Percentiles rank a stretch among this genome's conserved stretches.
Conservation (phyloP, 371 early-diverging fungal genomes). For the Saksenaea oblongispora region DNA sequence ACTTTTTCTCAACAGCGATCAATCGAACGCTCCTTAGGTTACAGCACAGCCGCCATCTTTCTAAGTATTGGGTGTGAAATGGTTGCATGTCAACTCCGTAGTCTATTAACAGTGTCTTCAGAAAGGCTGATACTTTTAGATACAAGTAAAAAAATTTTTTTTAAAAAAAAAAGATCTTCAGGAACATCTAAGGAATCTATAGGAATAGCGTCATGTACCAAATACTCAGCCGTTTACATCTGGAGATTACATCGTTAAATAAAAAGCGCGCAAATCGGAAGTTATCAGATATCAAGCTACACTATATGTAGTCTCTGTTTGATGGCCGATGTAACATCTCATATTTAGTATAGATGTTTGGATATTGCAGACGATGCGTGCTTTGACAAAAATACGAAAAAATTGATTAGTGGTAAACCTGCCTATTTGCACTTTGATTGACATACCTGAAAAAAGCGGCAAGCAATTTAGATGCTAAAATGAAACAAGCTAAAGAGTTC, state of each 20-base stretch:
- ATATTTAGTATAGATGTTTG: constrained; percentile 4
- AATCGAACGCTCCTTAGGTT: not conserved
- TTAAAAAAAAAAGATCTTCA: not conserved
- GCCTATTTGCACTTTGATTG: not conserved
- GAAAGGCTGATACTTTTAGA: not conserved
- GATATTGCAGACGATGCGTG: constrained; percentile 15
- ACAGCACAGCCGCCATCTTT: constrained; percentile 7
- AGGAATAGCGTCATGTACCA: constrained; percentile 14
- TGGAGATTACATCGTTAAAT: constrained; percentile 8
- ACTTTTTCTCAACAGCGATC: not conserved
- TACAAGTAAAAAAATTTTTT: not conserved
- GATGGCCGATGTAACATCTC: not conserved
- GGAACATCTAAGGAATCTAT: not conserved
- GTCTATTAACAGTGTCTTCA: not conserved
- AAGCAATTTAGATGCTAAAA: constrained; percentile 2
- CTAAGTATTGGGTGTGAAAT: not conserved
- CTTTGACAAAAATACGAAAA: constrained; percentile 8
- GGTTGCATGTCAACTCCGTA: not conserved
- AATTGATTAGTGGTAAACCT: constrained; percentile 10
- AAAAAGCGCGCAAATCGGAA: constrained; percentile 1
- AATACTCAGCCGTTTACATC: constrained; percentile 2
- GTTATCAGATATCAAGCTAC: constrained; percentile 5
- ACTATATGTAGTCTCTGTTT: constrained; percentile 11
- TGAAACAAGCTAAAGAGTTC: constrained; percentile 6
- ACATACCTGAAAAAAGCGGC: constrained; percentile 5